Conservation (phyloP, 2,329 filamentous ascomycete species). For the Ophidiomyces ophidiicola region DNA sequence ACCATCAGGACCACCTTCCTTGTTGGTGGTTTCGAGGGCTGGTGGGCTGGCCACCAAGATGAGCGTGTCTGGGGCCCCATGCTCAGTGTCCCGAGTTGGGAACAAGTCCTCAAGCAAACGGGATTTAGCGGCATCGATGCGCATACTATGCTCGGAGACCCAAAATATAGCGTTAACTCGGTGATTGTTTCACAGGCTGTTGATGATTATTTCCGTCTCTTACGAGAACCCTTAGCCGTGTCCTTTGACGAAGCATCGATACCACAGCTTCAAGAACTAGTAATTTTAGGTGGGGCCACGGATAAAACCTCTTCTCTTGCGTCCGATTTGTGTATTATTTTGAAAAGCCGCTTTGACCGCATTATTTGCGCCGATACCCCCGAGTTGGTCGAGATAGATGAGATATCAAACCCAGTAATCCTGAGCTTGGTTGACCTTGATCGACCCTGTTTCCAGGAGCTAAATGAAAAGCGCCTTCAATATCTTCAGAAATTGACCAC, state of each 20-base stretch:
- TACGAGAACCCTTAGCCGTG: constrained; percentile 2
- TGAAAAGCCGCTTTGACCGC: neutral
- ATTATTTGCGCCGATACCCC: neutral
- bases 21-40: constrained; percentile 24
- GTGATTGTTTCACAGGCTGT: constrained; percentile 6
- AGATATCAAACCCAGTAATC: neutral
- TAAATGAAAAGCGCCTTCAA: neutral
- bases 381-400: neutral
- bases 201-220: constrained; percentile 2
- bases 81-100: constrained; percentile 2
- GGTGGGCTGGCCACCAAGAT: constrained; percentile 16
- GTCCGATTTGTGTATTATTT: neutral
- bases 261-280: neutral
- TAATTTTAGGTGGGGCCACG: constrained; percentile 1
- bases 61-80: constrained; percentile 5
- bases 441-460: constrained; percentile 8
- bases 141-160: neutral
- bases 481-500: neutral
- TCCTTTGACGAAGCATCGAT: neutral
- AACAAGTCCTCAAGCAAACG: constrained; percentile 3
- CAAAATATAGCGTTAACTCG: neutral
- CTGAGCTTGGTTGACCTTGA: constrained; percentile 4
- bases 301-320: constrained; percentile 9
- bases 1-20: constrained; percentile 20
- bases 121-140: constrained; percentile 11